Evolutionary conservation across 2,329 filamentous ascomycete species (phyloP), one percentile per base, ranked within the genome.

Genomic region (Trichoderma sp.): DNA sequence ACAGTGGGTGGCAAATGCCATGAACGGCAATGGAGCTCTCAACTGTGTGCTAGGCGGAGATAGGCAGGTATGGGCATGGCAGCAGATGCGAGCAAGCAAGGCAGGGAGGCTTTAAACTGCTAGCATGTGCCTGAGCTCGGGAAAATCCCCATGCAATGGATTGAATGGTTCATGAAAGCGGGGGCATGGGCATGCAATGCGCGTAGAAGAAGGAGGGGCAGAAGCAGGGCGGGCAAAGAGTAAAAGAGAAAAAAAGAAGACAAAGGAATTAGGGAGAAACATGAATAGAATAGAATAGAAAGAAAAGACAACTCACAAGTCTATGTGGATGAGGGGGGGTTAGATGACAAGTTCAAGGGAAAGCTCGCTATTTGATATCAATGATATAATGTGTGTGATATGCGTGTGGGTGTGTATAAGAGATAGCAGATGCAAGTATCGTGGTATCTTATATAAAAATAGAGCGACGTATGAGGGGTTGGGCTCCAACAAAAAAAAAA

Each of bases 1-100:
- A 39, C 63, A 55, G 28, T 68, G 43, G 68, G 62, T 64, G 61
- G 68, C 68, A 26, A 70, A 66, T 36, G 34, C 30, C 32, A 57
- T 55, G n/a, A 70, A 20, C 64, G 50, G 32, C 65, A 43, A 20
- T 20, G 23, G 30, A 58, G 53, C 55, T 20, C 15, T 17, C 39
- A n/a, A n/a, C 39, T 59, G 65, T 68, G 65, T 68, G 65, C 65
- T 68, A 68, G 65, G 65, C 55, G 26, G 65, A 32, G 65, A 59
- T 43, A 32, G 64, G 64, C 64, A 67, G 64, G 64, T 32, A 30
- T 43, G 32, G 28, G 17, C 57, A 59, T 43, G 53, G 64, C 64
- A 58, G 28, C 50, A 57, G 23, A 67, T 58, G 53, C 34, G 50
- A 30, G 32, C 59, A 47, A 57, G 55, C 30, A 59, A 15, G 17